Evolutionary conservation across 768 basidiomycete genomes (phyloP).

Genomic region (Termitomyces sp.): DNA sequence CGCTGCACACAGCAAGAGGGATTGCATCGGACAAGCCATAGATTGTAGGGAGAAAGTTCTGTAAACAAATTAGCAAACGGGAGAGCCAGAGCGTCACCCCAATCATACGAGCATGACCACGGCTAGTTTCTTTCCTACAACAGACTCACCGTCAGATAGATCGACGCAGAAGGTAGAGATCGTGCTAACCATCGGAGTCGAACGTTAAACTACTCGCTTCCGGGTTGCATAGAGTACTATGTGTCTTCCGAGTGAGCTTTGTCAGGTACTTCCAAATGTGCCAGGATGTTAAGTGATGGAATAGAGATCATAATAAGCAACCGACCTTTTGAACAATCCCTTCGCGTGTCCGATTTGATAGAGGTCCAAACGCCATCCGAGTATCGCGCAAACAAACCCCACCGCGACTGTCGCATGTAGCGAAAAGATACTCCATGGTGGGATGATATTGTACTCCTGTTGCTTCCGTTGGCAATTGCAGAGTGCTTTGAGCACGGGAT

Average conservation of each 20-base stretch:
- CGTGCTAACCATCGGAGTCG: conserved; percentile 54
- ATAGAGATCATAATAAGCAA: background rate
- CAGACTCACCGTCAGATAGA: background rate
- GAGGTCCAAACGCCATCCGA: conserved; percentile 68
- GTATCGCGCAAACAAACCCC: conserved; percentile 62
- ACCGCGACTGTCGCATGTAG: conserved; percentile 55
- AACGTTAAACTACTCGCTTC: conserved; percentile 67
- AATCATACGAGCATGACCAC: conserved; percentile 60
- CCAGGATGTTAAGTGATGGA: background rate
- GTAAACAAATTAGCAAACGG: background rate
- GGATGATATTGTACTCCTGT: conserved; percentile 69
- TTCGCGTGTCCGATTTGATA: conserved; percentile 32
- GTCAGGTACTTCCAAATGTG: conserved; percentile 32
- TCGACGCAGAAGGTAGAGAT: background rate
- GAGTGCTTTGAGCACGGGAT: conserved; percentile 39
- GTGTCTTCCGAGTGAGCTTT: conserved; percentile 34
- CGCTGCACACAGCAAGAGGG: conserved; percentile 68
- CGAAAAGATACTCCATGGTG: conserved; percentile 60
- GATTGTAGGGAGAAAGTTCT: conserved; percentile 71
- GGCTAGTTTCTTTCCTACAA: conserved; percentile 53
- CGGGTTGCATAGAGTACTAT: conserved; percentile 43
- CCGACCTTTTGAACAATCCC: conserved; percentile 53
- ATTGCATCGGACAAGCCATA: conserved; percentile 62
- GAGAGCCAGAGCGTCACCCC: background rate
- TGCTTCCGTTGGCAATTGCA: conserved; percentile 52